Conservation (phyloP, 352 stramenopile species). For the Aphanomyces invadans region DNA sequence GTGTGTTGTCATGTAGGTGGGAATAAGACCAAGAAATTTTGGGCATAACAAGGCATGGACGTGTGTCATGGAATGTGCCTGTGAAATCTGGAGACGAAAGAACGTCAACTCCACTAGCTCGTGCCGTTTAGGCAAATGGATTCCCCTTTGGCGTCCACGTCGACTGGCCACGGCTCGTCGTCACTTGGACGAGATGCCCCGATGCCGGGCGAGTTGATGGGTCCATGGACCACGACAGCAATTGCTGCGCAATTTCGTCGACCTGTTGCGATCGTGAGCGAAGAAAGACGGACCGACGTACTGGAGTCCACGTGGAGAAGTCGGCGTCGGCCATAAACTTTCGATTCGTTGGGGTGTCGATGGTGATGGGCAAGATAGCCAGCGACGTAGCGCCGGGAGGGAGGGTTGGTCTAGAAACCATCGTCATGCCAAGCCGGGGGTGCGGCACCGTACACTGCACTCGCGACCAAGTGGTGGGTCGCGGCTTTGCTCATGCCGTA, state of each 20-base stretch:
- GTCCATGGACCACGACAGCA: slow-evolving; percentile 49
- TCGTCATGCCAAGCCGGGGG: not conserved
- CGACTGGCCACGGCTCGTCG: slow-evolving; percentile 48
- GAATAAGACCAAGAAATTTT: not conserved
- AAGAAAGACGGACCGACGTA: slow-evolving; percentile 21
- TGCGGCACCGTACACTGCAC: slow-evolving; percentile 49
- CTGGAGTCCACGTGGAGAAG: slow-evolving; percentile 75
- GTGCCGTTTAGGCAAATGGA: slow-evolving; percentile 56
- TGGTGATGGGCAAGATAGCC: slow-evolving; percentile 66
- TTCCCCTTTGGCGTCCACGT: slow-evolving; percentile 62
- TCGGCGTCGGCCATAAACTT: slow-evolving; percentile 82
- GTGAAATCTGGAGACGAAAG: not conserved
- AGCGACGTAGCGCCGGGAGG: slow-evolving; percentile 44
- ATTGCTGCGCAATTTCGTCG: slow-evolving; percentile 67
- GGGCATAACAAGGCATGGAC: too few relatives aligned
- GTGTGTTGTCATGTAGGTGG: not conserved
- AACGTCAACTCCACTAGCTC: too few relatives aligned
- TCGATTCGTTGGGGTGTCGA: slow-evolving; percentile 86
- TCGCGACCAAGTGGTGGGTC: slow-evolving; percentile 84
- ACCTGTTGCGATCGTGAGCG: slow-evolving; percentile 29
- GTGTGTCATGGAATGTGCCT: not conserved
- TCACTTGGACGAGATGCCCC: slow-evolving; percentile 64
- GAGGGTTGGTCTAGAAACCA: slow-evolving; percentile 9
- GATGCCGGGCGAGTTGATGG: slow-evolving; percentile 38
- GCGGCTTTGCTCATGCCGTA: slow-evolving; percentile 85